Evolutionary conservation across 768 basidiomycete species (phyloP).

Genomic region (Psilocybe subaeruginosa): DNA sequence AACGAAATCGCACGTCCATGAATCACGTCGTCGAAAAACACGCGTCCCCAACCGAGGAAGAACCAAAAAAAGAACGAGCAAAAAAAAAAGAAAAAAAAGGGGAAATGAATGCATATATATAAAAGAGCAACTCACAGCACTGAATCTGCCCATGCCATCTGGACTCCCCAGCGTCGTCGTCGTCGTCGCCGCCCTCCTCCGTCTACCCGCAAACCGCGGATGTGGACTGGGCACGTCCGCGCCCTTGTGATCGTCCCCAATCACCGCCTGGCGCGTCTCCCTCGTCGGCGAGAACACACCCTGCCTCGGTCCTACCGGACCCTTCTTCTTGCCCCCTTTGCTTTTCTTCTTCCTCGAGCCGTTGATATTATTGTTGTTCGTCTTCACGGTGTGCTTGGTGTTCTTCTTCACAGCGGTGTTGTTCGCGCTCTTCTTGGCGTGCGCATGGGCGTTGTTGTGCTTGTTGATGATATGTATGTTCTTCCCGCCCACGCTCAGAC

Average conservation of each 20-base stretch:
- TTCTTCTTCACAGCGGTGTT: not conserved
- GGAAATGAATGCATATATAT: slow-evolving; percentile 3
- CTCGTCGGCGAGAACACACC: slow-evolving; percentile 42
- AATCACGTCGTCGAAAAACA: too few species aligned
- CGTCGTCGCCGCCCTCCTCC: slow-evolving; percentile 8
- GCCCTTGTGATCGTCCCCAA: slow-evolving; percentile 44
- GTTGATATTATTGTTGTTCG: not conserved
- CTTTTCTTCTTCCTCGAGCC: slow-evolving; percentile 13
- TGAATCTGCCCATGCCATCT: slow-evolving; percentile 13
- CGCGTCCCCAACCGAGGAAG: slow-evolving; percentile 1
- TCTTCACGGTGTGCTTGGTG: not conserved
- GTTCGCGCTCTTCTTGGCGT: not conserved
- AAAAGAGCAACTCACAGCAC: slow-evolving; percentile 25
- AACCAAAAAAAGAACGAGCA: not conserved
- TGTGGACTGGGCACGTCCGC: slow-evolving; percentile 51
- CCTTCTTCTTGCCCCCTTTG: slow-evolving; percentile 15
- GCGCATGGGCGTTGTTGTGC: not conserved
- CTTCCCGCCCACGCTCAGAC: not conserved
- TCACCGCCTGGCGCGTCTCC: slow-evolving; percentile 44
- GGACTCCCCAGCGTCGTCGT: not conserved
- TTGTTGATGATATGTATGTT: not conserved
- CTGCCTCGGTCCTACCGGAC: slow-evolving; percentile 36
- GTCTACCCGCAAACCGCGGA: slow-evolving; percentile 37
- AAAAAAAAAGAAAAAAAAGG: slow-evolving; percentile 18
- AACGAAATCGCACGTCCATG: too few species aligned